A percentile compares a stretch with the other conserved stretches of the same genome.
Evolutionary conservation across 176 grass and related monocot species (phyloP).

Genomic region (Alopecurus myosuroides): DNA sequence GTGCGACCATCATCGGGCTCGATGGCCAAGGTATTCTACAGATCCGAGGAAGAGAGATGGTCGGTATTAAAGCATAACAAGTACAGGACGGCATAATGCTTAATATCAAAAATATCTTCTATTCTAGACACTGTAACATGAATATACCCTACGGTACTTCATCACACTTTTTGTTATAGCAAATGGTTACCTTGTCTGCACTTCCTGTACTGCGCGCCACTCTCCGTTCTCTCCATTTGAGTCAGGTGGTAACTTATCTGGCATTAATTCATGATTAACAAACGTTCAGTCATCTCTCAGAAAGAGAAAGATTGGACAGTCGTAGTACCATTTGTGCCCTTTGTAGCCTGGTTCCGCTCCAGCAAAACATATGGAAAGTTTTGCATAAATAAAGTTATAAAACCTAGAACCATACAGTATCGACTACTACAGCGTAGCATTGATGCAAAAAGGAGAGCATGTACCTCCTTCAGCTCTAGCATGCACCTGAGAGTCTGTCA

Average conservation of each 20-base stretch:
- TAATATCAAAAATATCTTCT: too few relatives aligned
- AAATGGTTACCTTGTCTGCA: too few relatives aligned
- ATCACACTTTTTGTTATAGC: too few relatives aligned
- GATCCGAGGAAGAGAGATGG: too few relatives aligned
- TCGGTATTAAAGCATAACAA: too few relatives aligned
- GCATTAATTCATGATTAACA: neutral
- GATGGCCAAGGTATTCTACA: too few relatives aligned
- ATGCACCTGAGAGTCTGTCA: conserved; percentile 57
- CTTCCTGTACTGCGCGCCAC: too few relatives aligned
- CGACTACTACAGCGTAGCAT: neutral
- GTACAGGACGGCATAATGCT: too few relatives aligned
- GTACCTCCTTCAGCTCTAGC: conserved; percentile 76
- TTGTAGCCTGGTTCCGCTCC: conserved; percentile 53
- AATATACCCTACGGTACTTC: too few relatives aligned
- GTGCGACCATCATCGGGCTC: too few relatives aligned
- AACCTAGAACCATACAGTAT: neutral
- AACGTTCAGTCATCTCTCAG: neutral
- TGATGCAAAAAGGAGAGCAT: neutral
- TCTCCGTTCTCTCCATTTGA: too few relatives aligned
- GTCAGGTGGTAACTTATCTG: conserved; percentile 32
- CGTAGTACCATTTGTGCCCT: conserved; percentile 10
- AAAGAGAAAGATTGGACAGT: neutral
- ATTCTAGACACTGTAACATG: too few relatives aligned
- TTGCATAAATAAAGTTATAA: neutral
- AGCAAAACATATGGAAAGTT: conserved; percentile 59